Conservation (phyloP, 2,329 filamentous ascomycete species). For the Aspergillus quadrilineatus region DNA sequence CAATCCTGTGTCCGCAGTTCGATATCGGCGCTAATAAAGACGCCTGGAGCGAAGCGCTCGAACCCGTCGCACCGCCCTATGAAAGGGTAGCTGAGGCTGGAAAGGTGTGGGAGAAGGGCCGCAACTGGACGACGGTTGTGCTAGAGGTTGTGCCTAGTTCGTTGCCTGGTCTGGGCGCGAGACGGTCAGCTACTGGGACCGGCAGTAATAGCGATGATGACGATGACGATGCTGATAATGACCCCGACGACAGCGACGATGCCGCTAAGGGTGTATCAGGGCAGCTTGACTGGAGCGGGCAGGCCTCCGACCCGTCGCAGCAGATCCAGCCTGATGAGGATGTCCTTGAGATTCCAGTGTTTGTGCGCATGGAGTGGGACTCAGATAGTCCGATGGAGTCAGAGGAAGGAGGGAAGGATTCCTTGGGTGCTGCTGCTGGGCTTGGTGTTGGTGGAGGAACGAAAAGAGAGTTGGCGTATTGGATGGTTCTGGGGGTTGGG, state of each 20-base stretch:
- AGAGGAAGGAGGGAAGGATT: slow-evolving; percentile 27
- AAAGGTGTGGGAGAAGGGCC: slow-evolving; percentile 91
- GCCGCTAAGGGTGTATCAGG: slow-evolving; percentile 17
- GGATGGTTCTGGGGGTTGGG: slow-evolving; percentile 88
- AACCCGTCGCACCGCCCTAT: slow-evolving; percentile 47
- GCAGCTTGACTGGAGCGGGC: slow-evolving; percentile 30
- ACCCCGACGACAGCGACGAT: slow-evolving; percentile 28
- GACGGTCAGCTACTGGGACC: slow-evolving; percentile 24
- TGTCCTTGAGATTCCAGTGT: slow-evolving; percentile 85
- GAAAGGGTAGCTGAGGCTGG: slow-evolving; percentile 71
- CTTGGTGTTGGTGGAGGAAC: slow-evolving; percentile 54
- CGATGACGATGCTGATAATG: slow-evolving; percentile 27
- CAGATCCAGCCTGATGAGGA: slow-evolving; percentile 55
- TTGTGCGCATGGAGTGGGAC: slow-evolving; percentile 89
- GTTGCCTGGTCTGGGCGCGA: slow-evolving; percentile 29
- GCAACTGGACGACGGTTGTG: slow-evolving; percentile 94
- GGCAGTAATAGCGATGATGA: slow-evolving; percentile 33
- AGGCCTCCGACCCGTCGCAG: slow-evolving; percentile 14
- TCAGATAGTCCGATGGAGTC: slow-evolving; percentile 54
- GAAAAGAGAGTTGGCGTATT: slow-evolving; percentile 88
- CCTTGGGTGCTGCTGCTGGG: background rate
- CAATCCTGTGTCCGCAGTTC: slow-evolving; percentile 90
- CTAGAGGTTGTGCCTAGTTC: slow-evolving; percentile 76
- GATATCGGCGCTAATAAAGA: slow-evolving; percentile 93
- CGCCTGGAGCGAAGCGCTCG: slow-evolving; percentile 86